Percentiles rank a stretch among this genome's conserved stretches.
Conservation (phyloP, 2,329 filamentous ascomycete species). For the Cordyceps sp. region DNA sequence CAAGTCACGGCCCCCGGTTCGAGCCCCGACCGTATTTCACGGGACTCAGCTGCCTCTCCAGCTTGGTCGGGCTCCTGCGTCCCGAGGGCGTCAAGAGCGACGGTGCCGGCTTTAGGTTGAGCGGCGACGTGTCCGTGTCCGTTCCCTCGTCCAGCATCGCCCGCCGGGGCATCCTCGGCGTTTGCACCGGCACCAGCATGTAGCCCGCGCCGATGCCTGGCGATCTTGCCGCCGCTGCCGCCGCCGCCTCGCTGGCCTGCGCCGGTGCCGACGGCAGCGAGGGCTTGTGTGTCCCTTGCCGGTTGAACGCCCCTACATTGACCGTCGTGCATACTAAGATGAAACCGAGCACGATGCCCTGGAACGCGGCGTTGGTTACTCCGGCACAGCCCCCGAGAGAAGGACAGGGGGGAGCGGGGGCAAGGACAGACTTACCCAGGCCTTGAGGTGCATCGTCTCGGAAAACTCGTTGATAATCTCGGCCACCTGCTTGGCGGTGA, state of each 20-base stretch:
- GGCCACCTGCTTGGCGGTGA: slow-evolving; percentile 76
- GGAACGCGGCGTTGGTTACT: background rate
- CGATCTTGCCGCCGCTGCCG: slow-evolving; percentile 6
- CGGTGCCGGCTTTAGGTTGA: slow-evolving; percentile 23
- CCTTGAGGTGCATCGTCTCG: slow-evolving; percentile 76
- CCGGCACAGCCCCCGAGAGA: background rate
- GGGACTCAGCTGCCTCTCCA: slow-evolving; percentile 30
- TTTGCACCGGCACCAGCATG: slow-evolving; percentile 34
- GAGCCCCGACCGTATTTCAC: slow-evolving; percentile 24
- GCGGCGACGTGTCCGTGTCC: slow-evolving; percentile 34
- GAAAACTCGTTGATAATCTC: slow-evolving; percentile 90
- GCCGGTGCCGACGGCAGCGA: slow-evolving; percentile 1
- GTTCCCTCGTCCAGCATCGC: slow-evolving; percentile 26
- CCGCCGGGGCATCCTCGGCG: slow-evolving; percentile 25
- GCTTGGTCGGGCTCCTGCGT: slow-evolving; percentile 31
- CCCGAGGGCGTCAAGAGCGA: slow-evolving; percentile 27
- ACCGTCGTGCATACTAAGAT: slow-evolving; percentile 30
- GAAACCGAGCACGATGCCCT: slow-evolving; percentile 35
- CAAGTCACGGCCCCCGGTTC: slow-evolving; percentile 14
- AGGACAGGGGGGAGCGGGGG: background rate
- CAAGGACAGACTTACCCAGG: slow-evolving; percentile 27
- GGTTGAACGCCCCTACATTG: slow-evolving; percentile 30
- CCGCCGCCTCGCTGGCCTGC: slow-evolving; percentile 4
- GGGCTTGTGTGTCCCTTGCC: slow-evolving; percentile 3
- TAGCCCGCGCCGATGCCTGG: slow-evolving; percentile 22